Conservation (phyloP, 345 rosid species). For the Populus deltoides region DNA sequence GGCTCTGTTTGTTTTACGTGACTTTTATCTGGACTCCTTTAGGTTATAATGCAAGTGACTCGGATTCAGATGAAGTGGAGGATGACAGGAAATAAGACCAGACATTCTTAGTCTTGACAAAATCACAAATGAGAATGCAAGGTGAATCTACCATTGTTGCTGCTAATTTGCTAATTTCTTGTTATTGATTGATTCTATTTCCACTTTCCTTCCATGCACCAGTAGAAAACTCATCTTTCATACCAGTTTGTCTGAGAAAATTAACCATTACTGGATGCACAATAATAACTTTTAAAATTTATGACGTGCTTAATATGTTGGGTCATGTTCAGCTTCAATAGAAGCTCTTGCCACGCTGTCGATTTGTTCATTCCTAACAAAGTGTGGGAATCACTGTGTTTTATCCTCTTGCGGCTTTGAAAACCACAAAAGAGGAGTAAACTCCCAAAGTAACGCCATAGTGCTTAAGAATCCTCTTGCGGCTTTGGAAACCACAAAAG, state of each 20-base stretch:
- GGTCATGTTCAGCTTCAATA: not conserved
- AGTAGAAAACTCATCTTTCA: not conserved
- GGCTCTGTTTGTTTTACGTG: not conserved
- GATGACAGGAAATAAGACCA: constrained; percentile 20
- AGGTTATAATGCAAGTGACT: constrained; percentile 78
- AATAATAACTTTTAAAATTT: not conserved
- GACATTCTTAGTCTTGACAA: constrained; percentile 1
- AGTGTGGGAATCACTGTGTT: not conserved
- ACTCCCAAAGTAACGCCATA: not conserved
- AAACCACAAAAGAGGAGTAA: not conserved
- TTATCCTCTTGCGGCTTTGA: not conserved
- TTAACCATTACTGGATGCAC: not conserved
- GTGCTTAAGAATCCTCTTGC: not conserved
- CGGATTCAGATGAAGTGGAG: constrained; percentile 54
- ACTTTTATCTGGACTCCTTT: constrained; percentile 1
- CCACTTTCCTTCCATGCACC: not conserved
- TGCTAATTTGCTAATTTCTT: not conserved
- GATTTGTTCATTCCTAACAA: not conserved
- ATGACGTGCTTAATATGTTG: not conserved
- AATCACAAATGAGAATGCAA: not conserved
- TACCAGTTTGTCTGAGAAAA: not conserved
- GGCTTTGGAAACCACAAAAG: not conserved
- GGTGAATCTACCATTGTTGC: not conserved
- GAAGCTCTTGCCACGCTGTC: not conserved
- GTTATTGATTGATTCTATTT: constrained; percentile 5